These are phyloP conservation scores for Claviceps pazoutovae DNA, from an alignment of 2,329 filamentous ascomycete species.

Conservation along the genomic window DNA sequence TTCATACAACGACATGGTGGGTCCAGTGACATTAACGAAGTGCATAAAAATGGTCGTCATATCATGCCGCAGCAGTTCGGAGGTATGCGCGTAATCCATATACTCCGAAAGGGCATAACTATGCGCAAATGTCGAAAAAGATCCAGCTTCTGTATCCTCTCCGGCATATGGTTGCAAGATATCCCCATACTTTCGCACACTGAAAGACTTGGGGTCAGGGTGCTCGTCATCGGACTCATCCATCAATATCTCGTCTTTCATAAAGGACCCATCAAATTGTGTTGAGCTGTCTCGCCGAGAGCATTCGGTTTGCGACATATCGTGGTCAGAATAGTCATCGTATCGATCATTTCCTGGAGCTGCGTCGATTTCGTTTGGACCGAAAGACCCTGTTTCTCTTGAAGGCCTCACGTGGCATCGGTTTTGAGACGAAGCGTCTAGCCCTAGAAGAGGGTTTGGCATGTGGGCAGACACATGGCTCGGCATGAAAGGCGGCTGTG, in stretches of 20 bases:
- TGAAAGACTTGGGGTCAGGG: conserved; percentile 15
- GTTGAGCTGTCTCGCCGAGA: background rate
- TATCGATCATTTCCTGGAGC: conserved; percentile 4
- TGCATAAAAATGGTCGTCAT: conserved; percentile 79
- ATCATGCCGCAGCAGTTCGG: conserved; percentile 65
- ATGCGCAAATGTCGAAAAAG: conserved; percentile 34
- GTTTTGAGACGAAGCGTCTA: conserved; percentile 4
- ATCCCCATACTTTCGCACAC: conserved; percentile 18
- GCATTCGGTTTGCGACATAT: background rate
- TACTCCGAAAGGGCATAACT: conserved; percentile 49
- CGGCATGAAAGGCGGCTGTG: conserved; percentile 2
- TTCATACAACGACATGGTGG: conserved; percentile 77
- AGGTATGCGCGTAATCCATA: conserved; percentile 47
- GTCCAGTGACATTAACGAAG: conserved; percentile 79
- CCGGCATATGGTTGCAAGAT: conserved; percentile 16
- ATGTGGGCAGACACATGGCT: conserved; percentile 6
- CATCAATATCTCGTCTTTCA: conserved; percentile 6
- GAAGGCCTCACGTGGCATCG: background rate
- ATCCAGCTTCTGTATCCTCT: conserved; percentile 30
- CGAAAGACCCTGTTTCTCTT: background rate
- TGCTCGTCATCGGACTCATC: conserved; percentile 49
- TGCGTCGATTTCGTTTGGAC: conserved; percentile 5
- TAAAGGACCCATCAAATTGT: background rate
- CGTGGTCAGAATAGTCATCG: background rate
- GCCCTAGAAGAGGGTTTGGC: conserved; percentile 10